These are phyloP conservation scores for Dionaea muscipula DNA, from an alignment of 179 eudicot genomes.

Conservation along the genomic window DNA sequence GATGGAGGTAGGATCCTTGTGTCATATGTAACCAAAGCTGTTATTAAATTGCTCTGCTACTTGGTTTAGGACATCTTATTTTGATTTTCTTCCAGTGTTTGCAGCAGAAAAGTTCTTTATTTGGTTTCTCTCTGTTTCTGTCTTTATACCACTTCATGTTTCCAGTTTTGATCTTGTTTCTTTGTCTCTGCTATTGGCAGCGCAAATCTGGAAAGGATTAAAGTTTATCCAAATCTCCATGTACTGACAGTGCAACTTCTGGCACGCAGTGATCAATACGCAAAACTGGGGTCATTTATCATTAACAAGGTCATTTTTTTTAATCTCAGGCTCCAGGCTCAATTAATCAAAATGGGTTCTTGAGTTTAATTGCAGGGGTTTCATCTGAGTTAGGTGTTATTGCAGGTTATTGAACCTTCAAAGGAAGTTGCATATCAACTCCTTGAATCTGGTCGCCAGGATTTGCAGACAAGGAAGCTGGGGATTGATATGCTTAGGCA, in stretches of 20 bases:
- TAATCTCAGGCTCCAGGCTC: too few relatives aligned
- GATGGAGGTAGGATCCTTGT: too few relatives aligned
- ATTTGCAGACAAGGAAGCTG: slow-evolving; percentile 59
- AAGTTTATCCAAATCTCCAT: slow-evolving; percentile 52
- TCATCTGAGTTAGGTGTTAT: slow-evolving; percentile 1
- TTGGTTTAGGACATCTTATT: too few relatives aligned
- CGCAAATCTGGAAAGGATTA: slow-evolving; percentile 59
- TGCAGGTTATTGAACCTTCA: slow-evolving; percentile 89
- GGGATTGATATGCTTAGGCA: slow-evolving; percentile 88
- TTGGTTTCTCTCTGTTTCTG: too few relatives aligned
- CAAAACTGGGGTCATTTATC: slow-evolving; percentile 68
- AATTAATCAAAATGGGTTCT: slow-evolving; percentile 1
- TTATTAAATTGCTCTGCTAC: too few relatives aligned
- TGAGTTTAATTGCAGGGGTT: slow-evolving; percentile 1
- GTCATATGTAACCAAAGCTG: too few relatives aligned
- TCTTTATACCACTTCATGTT: background rate
- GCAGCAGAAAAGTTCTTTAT: too few relatives aligned
- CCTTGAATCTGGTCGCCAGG: slow-evolving; percentile 63
- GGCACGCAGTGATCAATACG: slow-evolving; percentile 55
- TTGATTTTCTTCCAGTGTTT: too few relatives aligned
- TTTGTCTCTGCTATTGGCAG: slow-evolving; percentile 27
- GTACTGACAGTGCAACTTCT: slow-evolving; percentile 61
- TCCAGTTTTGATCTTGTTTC: background rate
- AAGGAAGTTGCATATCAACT: slow-evolving; percentile 88
- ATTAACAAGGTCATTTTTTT: slow-evolving; percentile 53